Conservation (phyloP, 2,329 filamentous ascomycete species). For the Aspergillus pseudoviridinutans region DNA sequence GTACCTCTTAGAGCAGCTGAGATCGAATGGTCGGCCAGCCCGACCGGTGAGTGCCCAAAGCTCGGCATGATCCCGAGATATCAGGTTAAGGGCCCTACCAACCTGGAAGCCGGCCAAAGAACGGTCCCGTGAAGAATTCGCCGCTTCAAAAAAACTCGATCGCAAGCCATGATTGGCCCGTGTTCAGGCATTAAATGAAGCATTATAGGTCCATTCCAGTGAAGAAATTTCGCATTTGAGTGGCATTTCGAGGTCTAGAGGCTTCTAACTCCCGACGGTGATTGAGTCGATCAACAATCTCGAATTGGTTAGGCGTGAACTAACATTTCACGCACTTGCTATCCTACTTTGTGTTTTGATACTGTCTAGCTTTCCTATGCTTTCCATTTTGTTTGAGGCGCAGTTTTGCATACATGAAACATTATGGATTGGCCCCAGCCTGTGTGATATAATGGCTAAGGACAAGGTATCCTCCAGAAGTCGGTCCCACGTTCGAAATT, state of each 20-base stretch:
- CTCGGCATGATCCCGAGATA: constrained; percentile 8
- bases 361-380: neutral
- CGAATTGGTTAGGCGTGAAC: neutral
- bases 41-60: neutral
- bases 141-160: neutral
- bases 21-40: neutral
- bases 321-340: neutral
- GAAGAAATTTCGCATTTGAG: neutral
- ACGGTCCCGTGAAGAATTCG: neutral
- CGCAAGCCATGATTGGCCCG: neutral
- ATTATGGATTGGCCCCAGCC: too few species aligned
- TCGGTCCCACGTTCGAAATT: neutral
- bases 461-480: too few species aligned
- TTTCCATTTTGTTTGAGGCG: neutral
- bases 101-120: neutral
- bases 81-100: neutral
- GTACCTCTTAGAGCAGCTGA: neutral
- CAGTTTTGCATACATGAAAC: too few species aligned
- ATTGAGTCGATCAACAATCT: neutral
- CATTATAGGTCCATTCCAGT: neutral
- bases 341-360: neutral
- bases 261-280: neutral
- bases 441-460: too few species aligned
- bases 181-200: neutral
- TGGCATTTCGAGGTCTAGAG: neutral